These are phyloP conservation scores for Scenedesmus sp. DNA, from an alignment of 163 green algal species.

Conservation along the genomic window DNA sequence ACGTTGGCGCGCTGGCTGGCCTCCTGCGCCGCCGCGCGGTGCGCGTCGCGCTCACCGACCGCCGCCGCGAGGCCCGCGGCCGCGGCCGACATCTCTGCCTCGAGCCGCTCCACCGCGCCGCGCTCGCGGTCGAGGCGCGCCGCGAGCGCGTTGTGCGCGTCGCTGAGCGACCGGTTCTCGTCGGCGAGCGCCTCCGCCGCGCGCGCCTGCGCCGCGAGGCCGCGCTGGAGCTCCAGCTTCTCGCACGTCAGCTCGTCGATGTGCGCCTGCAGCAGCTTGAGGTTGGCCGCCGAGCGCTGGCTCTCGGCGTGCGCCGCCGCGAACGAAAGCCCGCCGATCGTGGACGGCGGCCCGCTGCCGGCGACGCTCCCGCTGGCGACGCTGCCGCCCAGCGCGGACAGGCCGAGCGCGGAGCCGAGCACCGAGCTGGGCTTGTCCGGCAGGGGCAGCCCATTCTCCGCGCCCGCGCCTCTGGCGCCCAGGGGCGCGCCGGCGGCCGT, in stretches of 20 bases:
- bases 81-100: conserved; percentile 48
- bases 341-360: conserved; percentile 32
- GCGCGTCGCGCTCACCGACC: conserved; percentile 62
- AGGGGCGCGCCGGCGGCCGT: too few species aligned
- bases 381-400: too few species aligned
- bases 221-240: conserved; percentile 81
- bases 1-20: conserved; percentile 43
- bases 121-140: conserved; percentile 52
- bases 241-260: conserved; percentile 89
- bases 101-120: conserved; percentile 13
- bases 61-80: conserved; percentile 48
- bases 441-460: too few species aligned
- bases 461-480: too few species aligned
- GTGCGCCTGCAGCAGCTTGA: conserved; percentile 68
- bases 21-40: conserved; percentile 52
- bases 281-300: conserved; percentile 11
- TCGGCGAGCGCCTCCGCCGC: conserved; percentile 64
- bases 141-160: conserved; percentile 69
- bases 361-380: conserved; percentile 24
- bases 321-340: neutral
- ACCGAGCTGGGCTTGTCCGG: too few species aligned
- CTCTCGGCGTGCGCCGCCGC: too few species aligned
- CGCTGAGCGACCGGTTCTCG: conserved; percentile 70
- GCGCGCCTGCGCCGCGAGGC: conserved; percentile 62
- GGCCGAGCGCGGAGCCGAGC: too few species aligned